Evolutionary conservation across 192 early-diverging fungal genomes (phyloP).

Genomic region (Linnemannia elongata): DNA sequence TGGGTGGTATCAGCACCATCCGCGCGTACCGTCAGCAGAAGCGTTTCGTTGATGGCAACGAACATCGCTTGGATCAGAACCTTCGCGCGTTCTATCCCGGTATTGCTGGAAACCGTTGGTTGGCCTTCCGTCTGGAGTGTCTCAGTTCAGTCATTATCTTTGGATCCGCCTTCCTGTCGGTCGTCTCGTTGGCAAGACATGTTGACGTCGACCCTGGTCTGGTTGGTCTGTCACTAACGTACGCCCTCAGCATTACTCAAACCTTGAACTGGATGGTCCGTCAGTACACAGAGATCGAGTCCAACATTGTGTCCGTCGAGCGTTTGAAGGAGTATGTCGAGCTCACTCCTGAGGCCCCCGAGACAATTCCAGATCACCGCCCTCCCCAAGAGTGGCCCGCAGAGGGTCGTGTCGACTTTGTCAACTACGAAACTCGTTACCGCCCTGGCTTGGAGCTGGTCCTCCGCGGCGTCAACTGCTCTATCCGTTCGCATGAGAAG

Average conservation of each 20-base stretch:
- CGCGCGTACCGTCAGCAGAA: conserved; percentile 84
- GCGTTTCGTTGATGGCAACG: conserved; percentile 78
- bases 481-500: conserved; percentile 64
- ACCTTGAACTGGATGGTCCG: conserved; percentile 91
- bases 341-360: conserved; percentile 84
- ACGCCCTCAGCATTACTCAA: conserved; percentile 84
- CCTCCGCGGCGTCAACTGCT: conserved; percentile 75
- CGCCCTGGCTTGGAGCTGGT: conserved; percentile 85
- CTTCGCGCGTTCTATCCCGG: conserved; percentile 84
- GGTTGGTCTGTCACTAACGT: conserved; percentile 76
- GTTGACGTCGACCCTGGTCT: conserved; percentile 76
- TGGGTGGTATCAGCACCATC: conserved; percentile 82
- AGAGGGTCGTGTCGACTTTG: conserved; percentile 82
- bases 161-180: conserved; percentile 81
- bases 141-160: conserved; percentile 86
- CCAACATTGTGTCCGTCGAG: conserved; percentile 88
- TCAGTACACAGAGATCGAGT: conserved; percentile 89
- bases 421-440: conserved; percentile 86
- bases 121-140: conserved; percentile 86
- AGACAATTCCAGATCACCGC: conserved; percentile 69
- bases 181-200: conserved; percentile 73
- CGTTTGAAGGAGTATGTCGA: conserved; percentile 86
- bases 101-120: conserved; percentile 79
- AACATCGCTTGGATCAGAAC: conserved; percentile 81
- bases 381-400: conserved; percentile 80